A percentile compares a stretch with the other conserved stretches of the same genome.
Evolutionary conservation across 805 yeast species (phyloP).

Genomic region (Saccharomycopsis vini): DNA sequence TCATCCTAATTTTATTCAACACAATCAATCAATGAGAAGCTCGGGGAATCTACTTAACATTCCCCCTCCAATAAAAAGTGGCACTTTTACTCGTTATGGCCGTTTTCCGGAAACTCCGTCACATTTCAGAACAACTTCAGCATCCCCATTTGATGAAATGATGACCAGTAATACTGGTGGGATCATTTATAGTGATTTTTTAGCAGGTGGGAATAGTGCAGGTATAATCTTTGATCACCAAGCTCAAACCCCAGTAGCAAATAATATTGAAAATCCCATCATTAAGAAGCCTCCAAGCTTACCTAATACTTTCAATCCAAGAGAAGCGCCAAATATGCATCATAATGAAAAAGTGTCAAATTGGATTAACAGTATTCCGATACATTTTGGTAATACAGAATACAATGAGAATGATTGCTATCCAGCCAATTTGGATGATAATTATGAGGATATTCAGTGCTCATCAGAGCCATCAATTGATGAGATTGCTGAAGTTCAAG

Average conservation of each 20-base stretch:
- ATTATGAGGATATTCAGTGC: slow-evolving; percentile 15
- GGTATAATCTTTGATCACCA: too few species aligned
- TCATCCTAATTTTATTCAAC: not conserved
- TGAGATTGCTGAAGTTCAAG: slow-evolving; percentile 46
- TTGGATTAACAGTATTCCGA: slow-evolving; percentile 58
- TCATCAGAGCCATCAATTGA: slow-evolving; percentile 30
- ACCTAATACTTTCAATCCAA: slow-evolving; percentile 42
- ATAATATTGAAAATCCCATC: too few species aligned
- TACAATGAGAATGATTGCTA: slow-evolving; percentile 33
- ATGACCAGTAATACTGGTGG: not conserved
- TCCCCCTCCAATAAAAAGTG: too few species aligned
- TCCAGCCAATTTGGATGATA: slow-evolving; percentile 35
- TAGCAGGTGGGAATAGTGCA: not conserved
- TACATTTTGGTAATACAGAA: slow-evolving; percentile 28
- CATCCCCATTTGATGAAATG: not conserved
- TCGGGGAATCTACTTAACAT: too few species aligned
- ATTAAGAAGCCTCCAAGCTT: too few species aligned
- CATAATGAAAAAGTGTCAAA: slow-evolving; percentile 52
- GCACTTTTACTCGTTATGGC: not conserved
- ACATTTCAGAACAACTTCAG: slow-evolving; percentile 1
- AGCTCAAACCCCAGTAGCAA: too few species aligned
- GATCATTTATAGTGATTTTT: slow-evolving; percentile 1
- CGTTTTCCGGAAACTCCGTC: not conserved
- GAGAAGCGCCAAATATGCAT: slow-evolving; percentile 54
- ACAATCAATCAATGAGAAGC: too few species aligned